These are phyloP conservation scores for Talaromyces sp. DNA, from an alignment of 2,329 filamentous ascomycete genomes.

Conservation along the genomic window DNA sequence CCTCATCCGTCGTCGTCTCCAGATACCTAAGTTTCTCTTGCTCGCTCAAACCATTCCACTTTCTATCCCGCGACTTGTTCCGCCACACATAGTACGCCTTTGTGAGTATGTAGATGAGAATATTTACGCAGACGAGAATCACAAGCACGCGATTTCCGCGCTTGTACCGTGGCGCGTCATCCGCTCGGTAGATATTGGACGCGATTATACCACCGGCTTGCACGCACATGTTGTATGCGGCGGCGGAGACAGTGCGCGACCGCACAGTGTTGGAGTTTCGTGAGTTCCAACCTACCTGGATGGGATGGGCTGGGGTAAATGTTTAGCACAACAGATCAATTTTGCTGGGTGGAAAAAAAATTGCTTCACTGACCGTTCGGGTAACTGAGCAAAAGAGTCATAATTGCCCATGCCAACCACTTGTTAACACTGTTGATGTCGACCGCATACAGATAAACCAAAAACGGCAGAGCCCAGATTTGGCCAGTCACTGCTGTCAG, in stretches of 20 bases:
- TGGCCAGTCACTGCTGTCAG: slow-evolving; percentile 49
- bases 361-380: slow-evolving; percentile 36
- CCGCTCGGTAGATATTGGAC: slow-evolving; percentile 16
- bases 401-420: slow-evolving; percentile 49
- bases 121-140: slow-evolving; percentile 44
- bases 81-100: slow-evolving; percentile 25
- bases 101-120: slow-evolving; percentile 41
- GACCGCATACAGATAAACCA: slow-evolving; percentile 47
- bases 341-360: neutral
- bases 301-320: slow-evolving; percentile 44
- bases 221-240: slow-evolving; percentile 16
- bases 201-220: neutral
- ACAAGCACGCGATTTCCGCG: slow-evolving; percentile 49
- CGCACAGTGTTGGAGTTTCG: slow-evolving; percentile 36
- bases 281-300: slow-evolving; percentile 40
- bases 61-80: slow-evolving; percentile 29
- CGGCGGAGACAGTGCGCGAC: slow-evolving; percentile 31
- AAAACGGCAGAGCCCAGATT: slow-evolving; percentile 49
- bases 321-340: neutral
- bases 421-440: slow-evolving; percentile 40
- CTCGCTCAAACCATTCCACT: slow-evolving; percentile 42
- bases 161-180: slow-evolving; percentile 51
- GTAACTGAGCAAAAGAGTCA: slow-evolving; percentile 49
- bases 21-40: slow-evolving; percentile 47
- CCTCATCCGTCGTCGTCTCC: slow-evolving; percentile 48